These are phyloP conservation scores for Cladosporium sp. DNA, from an alignment of 2,329 filamentous ascomycete genomes.

Conservation along the genomic window DNA sequence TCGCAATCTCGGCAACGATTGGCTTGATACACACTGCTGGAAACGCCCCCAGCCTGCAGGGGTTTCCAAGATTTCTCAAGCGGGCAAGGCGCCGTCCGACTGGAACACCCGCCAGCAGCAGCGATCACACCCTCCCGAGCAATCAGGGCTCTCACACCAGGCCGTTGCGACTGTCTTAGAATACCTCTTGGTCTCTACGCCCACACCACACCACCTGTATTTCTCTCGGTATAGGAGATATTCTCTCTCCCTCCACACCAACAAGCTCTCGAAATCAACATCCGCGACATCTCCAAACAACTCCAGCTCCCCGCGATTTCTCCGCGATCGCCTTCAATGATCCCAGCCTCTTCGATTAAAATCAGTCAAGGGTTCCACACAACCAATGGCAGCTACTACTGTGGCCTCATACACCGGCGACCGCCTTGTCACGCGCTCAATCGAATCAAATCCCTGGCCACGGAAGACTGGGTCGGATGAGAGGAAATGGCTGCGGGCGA, in stretches of 20 bases:
- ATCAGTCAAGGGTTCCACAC: conserved; percentile 22
- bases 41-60: conserved; percentile 19
- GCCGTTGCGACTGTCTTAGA: conserved; percentile 1
- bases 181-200: conserved; percentile 4
- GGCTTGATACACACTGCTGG: conserved; percentile 21
- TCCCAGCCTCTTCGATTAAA: conserved; percentile 25
- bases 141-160: conserved; percentile 4
- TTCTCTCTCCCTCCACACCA: conserved; percentile 1
- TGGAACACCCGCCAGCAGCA: conserved; percentile 14
- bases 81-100: conserved; percentile 14
- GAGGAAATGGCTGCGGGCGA: conserved; percentile 11
- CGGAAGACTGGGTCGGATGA: conserved; percentile 46
- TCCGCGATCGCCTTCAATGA: conserved; percentile 31
- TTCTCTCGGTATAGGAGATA: not conserved
- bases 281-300: not conserved
- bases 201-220: not conserved
- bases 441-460: conserved; percentile 39
- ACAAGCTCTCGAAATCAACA: not conserved
- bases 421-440: conserved; percentile 39
- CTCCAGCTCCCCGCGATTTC: conserved; percentile 1
- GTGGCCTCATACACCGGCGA: conserved; percentile 38
- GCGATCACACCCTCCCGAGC: conserved; percentile 10
- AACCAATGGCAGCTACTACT: conserved; percentile 44
- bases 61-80: conserved; percentile 14
- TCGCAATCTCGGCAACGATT: conserved; percentile 19